Evolutionary conservation across 345 rosid genomes (phyloP).

Genomic region (Eucalyptus leucophloia): DNA sequence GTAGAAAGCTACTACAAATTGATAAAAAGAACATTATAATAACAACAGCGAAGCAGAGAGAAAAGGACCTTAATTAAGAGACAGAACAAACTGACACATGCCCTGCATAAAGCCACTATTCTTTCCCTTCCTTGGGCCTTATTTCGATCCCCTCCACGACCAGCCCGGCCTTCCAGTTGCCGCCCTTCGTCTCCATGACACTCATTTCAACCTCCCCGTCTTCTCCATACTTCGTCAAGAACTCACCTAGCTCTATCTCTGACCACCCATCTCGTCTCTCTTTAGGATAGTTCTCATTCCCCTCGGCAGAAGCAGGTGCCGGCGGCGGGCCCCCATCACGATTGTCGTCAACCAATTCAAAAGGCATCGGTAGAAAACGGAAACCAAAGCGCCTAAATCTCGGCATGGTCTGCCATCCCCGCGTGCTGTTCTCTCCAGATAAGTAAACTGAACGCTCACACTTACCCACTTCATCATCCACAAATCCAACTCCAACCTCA

Average conservation of each 20-base stretch:
- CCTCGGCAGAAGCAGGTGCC: not conserved
- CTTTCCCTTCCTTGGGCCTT: not conserved
- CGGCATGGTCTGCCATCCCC: not conserved
- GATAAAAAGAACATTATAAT: not conserved
- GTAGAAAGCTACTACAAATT: not conserved
- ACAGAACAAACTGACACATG: not conserved
- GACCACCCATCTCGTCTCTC: not conserved
- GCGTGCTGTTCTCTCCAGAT: not conserved
- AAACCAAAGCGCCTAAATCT: not conserved
- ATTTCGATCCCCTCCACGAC: not conserved
- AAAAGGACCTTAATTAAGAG: not conserved
- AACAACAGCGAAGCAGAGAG: not conserved
- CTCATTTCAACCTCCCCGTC: constrained; percentile 4
- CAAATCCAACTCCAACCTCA: constrained; percentile 1
- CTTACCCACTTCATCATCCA: not conserved
- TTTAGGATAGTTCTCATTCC: not conserved
- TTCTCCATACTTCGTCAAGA: constrained; percentile 1
- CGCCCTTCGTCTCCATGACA: constrained; percentile 1
- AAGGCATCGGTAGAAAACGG: not conserved
- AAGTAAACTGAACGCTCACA: not conserved
- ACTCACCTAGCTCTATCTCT: constrained; percentile 16
- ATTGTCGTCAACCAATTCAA: not conserved
- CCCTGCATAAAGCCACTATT: not conserved
- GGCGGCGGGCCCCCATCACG: not conserved
- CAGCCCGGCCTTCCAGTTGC: constrained; percentile 3